Evolutionary conservation across 2,329 filamentous ascomycete species (phyloP).

Genomic region (Talaromyces islandicus): DNA sequence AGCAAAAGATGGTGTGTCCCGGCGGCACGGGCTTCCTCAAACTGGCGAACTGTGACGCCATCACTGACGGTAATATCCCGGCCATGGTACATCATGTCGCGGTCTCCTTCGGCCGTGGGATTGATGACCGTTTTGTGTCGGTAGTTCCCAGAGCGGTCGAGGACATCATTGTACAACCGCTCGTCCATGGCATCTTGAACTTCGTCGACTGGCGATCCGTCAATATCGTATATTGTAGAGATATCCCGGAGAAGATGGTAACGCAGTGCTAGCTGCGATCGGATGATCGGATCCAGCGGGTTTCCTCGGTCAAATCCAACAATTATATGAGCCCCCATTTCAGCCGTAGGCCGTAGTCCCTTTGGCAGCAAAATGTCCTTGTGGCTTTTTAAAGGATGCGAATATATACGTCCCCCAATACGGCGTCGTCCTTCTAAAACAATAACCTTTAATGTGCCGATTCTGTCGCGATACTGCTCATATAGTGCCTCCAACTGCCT

Average conservation of each 20-base stretch:
- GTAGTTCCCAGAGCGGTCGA: conserved; percentile 86
- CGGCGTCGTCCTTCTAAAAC: conserved; percentile 81
- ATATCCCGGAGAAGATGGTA: conserved; percentile 76
- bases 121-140: conserved; percentile 69
- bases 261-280: conserved; percentile 79
- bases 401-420: conserved; percentile 90
- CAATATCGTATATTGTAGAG: conserved; percentile 79
- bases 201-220: conserved; percentile 62
- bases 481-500: conserved; percentile 86
- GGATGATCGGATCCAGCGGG: conserved; percentile 82
- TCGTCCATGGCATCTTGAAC: conserved; percentile 77
- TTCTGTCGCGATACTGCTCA: conserved; percentile 66
- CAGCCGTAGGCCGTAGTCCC: conserved; percentile 67
- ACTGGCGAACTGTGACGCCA: conserved; percentile 63
- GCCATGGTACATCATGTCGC: conserved; percentile 72
- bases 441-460: conserved; percentile 64
- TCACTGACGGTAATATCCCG: conserved; percentile 69
- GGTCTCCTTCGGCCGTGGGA: conserved; percentile 74
- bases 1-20: conserved; percentile 44
- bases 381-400: conserved; percentile 62
- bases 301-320: conserved; percentile 96
- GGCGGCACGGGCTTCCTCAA: conserved; percentile 63
- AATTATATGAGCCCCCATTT: conserved; percentile 97
- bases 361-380: conserved; percentile 46
- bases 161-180: conserved; percentile 87